Evolutionary conservation across 768 basidiomycete species (phyloP).

Genomic region (Cystofilobasidium ferigula): DNA sequence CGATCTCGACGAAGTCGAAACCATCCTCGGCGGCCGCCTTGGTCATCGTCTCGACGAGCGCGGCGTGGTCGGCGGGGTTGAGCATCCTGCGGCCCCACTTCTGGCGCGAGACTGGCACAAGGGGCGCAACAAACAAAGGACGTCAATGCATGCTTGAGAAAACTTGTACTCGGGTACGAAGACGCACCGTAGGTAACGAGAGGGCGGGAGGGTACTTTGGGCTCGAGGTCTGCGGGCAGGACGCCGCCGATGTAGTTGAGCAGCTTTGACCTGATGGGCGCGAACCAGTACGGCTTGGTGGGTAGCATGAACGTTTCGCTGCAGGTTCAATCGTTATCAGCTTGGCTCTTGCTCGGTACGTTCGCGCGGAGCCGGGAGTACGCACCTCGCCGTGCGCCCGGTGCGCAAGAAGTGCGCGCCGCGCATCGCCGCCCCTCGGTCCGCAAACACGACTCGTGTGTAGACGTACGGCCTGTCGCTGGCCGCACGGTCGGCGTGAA

Average conservation of each 20-base stretch:
- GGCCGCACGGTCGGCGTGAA: slow-evolving; percentile 58
- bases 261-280: slow-evolving; percentile 56
- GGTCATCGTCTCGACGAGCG: slow-evolving; percentile 61
- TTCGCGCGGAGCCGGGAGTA: neutral
- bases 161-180: neutral
- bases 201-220: slow-evolving; percentile 41
- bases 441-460: slow-evolving; percentile 76
- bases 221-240: slow-evolving; percentile 27
- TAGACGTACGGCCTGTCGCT: slow-evolving; percentile 62
- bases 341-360: neutral
- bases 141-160: neutral
- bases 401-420: slow-evolving; percentile 56
- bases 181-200: slow-evolving; percentile 65
- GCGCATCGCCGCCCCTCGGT: slow-evolving; percentile 72
- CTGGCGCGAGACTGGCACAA: slow-evolving; percentile 64
- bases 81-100: slow-evolving; percentile 79
- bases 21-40: slow-evolving; percentile 53
- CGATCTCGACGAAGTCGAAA: slow-evolving; percentile 51
- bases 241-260: slow-evolving; percentile 56
- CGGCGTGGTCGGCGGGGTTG: slow-evolving; percentile 61
- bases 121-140: slow-evolving; percentile 2
- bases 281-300: slow-evolving; percentile 76
- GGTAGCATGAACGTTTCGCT: slow-evolving; percentile 59
- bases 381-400: slow-evolving; percentile 55
- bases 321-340: neutral